These are phyloP conservation scores for Melanogaster broomeanus DNA, from an alignment of 768 basidiomycete genomes.

Conservation along the genomic window DNA sequence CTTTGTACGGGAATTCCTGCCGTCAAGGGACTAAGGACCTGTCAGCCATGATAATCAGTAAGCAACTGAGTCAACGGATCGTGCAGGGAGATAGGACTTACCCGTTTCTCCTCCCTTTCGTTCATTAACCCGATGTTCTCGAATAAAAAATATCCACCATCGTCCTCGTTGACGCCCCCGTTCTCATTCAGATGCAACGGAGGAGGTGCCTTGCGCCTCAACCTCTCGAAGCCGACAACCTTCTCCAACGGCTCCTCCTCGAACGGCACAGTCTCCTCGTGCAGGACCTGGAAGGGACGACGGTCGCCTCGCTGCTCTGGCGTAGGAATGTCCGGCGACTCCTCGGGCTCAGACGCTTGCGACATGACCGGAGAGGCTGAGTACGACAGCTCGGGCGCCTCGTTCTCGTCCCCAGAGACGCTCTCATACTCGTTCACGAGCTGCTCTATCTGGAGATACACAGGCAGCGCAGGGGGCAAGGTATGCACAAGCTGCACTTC, in stretches of 20 bases:
- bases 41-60: not conserved
- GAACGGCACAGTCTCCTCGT: not conserved
- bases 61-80: not conserved
- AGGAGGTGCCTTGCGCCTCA: constrained; percentile 5
- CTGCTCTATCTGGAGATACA: not conserved
- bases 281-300: not conserved
- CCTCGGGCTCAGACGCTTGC: constrained; percentile 1
- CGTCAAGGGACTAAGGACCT: constrained; percentile 8
- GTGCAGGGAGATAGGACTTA: not conserved
- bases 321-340: constrained; percentile 3
- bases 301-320: not conserved
- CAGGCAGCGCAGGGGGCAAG: constrained; percentile 24
- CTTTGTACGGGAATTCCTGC: constrained; percentile 9
- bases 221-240: constrained; percentile 5
- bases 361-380: constrained; percentile 13
- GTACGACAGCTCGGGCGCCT: constrained; percentile 8
- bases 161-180: not conserved
- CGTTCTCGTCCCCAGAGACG: not conserved
- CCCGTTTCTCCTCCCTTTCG: not conserved
- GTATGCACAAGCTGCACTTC: constrained; percentile 9
- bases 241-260: constrained; percentile 1
- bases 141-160: not conserved
- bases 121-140: not conserved
- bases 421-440: not conserved
- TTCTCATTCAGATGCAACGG: not conserved